Evolutionary conservation across 2,329 filamentous ascomycete species (phyloP).

Genomic region (Aureobasidium sp.): DNA sequence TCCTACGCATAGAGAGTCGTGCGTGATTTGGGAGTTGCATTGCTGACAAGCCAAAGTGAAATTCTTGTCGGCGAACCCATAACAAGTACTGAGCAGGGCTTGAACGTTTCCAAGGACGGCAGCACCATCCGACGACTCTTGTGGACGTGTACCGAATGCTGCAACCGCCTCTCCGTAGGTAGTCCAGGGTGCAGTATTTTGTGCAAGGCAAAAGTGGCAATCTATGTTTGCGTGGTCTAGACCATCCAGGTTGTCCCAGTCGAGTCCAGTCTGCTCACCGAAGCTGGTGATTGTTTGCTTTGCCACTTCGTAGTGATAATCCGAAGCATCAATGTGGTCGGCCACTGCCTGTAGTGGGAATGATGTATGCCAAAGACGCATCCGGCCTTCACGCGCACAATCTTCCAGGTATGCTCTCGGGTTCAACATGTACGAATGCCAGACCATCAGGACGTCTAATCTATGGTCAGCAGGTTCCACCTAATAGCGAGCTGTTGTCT

Average conservation of each 20-base stretch:
- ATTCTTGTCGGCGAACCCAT: conserved; percentile 54
- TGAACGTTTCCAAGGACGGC: neutral
- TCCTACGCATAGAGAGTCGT: conserved; percentile 52
- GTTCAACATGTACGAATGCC: conserved; percentile 74
- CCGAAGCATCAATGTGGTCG: conserved; percentile 49
- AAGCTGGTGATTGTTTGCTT: conserved; percentile 43
- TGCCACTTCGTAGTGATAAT: conserved; percentile 49
- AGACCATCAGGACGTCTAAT: conserved; percentile 68
- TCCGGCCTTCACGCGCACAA: conserved; percentile 52
- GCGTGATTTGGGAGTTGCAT: conserved; percentile 48
- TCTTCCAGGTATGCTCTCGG: conserved; percentile 69
- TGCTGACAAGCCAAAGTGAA: conserved; percentile 45
- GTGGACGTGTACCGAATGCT: neutral
- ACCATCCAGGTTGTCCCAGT: conserved; percentile 57
- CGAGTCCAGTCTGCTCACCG: conserved; percentile 39
- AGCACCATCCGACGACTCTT: neutral
- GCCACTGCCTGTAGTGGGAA: conserved; percentile 61
- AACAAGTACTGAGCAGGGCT: conserved; percentile 31
- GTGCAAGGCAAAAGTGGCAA: conserved; percentile 50
- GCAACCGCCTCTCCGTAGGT: conserved; percentile 22
- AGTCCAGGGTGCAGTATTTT: conserved; percentile 53
- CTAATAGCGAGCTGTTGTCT: conserved; percentile 20
- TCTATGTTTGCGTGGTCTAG: conserved; percentile 39
- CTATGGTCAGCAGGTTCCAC: conserved; percentile 21
- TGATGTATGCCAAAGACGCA: conserved; percentile 52